These are phyloP conservation scores for Cadophora sp. DNA, from an alignment of 2,329 filamentous ascomycete species.

Conservation along the genomic window DNA sequence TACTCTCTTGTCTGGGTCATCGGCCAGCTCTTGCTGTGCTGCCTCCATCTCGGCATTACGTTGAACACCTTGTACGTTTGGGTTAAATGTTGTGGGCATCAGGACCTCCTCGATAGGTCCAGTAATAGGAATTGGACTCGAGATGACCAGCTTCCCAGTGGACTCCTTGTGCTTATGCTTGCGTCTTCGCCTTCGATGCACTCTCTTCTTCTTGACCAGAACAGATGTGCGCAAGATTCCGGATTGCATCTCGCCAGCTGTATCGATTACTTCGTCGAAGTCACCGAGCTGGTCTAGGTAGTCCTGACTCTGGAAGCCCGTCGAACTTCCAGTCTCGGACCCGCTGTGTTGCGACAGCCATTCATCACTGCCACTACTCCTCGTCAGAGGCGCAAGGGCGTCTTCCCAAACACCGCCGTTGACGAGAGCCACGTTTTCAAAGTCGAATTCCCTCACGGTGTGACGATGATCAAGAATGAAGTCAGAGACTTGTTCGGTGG, in stretches of 20 bases:
- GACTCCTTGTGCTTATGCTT: constrained; percentile 45
- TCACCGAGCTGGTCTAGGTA: constrained; percentile 37
- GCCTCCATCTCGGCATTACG: constrained; percentile 64
- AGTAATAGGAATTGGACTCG: constrained; percentile 37
- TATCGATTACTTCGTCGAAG: constrained; percentile 39
- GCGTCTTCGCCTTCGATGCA: constrained; percentile 38
- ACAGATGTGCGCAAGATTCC: constrained; percentile 29
- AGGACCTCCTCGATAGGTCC: constrained; percentile 48
- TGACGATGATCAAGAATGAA: constrained; percentile 72
- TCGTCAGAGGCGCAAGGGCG: constrained; percentile 74
- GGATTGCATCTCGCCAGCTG: constrained; percentile 15
- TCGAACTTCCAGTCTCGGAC: constrained; percentile 37
- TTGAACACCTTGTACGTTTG: constrained; percentile 62
- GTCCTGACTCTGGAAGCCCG: constrained; percentile 34
- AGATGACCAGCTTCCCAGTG: constrained; percentile 30
- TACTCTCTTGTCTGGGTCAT: constrained; percentile 61
- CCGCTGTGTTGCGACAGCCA: constrained; percentile 47
- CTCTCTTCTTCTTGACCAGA: constrained; percentile 54
- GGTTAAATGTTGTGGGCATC: constrained; percentile 61
- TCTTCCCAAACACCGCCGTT: constrained; percentile 79
- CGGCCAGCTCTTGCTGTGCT: constrained; percentile 60
- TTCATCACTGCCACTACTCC: constrained; percentile 49
- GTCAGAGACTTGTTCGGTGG: constrained; percentile 71
- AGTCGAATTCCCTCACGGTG: constrained; percentile 78
- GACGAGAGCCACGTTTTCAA: constrained; percentile 75